Percentiles rank a stretch among this genome's conserved stretches.
Conservation (phyloP, 495 filamentous ascomycete genomes). For the Podospora pseudoanserina region DNA sequence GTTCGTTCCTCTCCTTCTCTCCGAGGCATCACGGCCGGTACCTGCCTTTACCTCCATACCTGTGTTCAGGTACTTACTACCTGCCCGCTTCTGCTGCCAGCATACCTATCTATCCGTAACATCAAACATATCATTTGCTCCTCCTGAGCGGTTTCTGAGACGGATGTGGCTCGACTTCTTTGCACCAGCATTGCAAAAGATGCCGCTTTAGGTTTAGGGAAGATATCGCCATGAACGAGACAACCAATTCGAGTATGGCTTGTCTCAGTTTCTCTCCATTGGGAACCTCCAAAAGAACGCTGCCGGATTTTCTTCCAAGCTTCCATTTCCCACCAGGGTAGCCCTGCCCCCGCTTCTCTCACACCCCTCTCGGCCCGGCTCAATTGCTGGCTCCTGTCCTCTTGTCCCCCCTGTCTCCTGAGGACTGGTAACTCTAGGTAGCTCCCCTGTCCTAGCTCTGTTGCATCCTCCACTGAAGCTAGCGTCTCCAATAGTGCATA, state of each 20-base stretch:
- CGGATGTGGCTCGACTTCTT: background rate
- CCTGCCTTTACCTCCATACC: too few species aligned
- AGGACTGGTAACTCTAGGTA: background rate
- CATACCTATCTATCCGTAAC: background rate
- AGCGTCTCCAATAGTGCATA: constrained; percentile 11
- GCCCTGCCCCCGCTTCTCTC: background rate
- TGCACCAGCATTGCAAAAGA: background rate
- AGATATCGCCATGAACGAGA: background rate
- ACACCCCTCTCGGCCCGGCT: background rate
- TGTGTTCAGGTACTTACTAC: background rate
- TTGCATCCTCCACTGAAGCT: constrained; percentile 8
- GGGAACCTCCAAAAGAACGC: background rate
- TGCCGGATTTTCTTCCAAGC: background rate
- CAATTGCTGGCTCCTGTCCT: background rate
- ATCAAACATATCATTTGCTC: background rate
- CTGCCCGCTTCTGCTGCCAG: background rate
- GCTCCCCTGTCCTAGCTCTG: constrained; percentile 13
- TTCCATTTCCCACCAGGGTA: background rate
- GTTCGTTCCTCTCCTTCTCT: background rate
- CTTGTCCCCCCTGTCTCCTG: background rate
- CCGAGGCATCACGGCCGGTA: background rate
- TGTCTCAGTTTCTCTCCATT: background rate
- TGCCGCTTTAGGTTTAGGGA: background rate
- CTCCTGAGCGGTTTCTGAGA: background rate
- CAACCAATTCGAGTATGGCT: background rate